A percentile compares a stretch with the other conserved stretches of the same genome.
phyloP scores from a whole-genome alignment of 345 rosid genomes.

The Erodium maritimum region DNA sequence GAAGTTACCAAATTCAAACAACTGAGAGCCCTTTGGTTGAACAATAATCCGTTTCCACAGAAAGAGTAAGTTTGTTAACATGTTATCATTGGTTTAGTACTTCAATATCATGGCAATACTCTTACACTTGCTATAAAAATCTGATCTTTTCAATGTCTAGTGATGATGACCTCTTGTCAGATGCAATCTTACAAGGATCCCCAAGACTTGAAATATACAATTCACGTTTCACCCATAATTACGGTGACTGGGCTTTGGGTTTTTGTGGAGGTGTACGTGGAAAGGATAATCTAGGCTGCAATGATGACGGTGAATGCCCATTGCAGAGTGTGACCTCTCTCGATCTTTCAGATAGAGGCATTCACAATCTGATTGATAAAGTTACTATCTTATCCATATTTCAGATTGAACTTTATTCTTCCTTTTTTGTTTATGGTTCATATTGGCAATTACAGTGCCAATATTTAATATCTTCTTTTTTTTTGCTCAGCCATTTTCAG shows the following conservation, averaged over 20 bases:
- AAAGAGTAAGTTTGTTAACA: slow-evolving; percentile 32
- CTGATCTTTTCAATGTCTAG: slow-evolving; percentile 25
- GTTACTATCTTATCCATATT: slow-evolving; percentile 15
- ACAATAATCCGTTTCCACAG: slow-evolving; percentile 53
- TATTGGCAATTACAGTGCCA: slow-evolving; percentile 3
- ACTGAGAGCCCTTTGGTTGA: slow-evolving; percentile 76
- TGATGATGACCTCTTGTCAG: slow-evolving; percentile 33
- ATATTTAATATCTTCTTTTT: slow-evolving; percentile 1
- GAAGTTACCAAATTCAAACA: slow-evolving; percentile 59
- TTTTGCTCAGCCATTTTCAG: slow-evolving; percentile 50
- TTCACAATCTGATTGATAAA: slow-evolving; percentile 60
- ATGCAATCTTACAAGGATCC: slow-evolving; percentile 46
- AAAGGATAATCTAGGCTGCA: slow-evolving; percentile 51
- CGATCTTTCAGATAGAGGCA: slow-evolving; percentile 61
- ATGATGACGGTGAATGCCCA: slow-evolving; percentile 23
- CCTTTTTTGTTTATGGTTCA: background rate
- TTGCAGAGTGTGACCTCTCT: slow-evolving; percentile 55
- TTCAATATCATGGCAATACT: slow-evolving; percentile 5
- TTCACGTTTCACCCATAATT: slow-evolving; percentile 55
- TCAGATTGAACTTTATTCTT: background rate
- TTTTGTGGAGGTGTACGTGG: slow-evolving; percentile 56
- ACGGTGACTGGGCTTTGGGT: slow-evolving; percentile 80
- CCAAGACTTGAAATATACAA: slow-evolving; percentile 67
- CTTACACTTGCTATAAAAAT: slow-evolving; percentile 1
- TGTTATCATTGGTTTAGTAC: background rate